These are phyloP conservation scores for Trametes meyenii DNA, from an alignment of 768 basidiomycete genomes.

Conservation along the genomic window DNA sequence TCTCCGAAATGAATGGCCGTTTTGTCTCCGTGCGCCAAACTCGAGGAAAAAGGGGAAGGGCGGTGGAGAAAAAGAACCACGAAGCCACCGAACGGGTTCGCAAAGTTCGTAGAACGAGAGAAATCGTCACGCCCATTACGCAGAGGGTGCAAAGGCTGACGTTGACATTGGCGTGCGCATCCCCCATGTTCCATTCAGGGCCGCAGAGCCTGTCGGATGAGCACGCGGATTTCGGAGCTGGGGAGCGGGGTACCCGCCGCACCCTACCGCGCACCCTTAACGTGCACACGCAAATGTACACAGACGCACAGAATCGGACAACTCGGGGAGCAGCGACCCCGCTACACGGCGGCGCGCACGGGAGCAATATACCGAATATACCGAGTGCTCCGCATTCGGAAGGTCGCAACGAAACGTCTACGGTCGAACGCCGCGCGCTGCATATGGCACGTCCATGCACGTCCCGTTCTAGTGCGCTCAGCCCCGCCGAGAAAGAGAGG, in stretches of 20 bases:
- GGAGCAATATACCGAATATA: background rate
- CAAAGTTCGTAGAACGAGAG: no score
- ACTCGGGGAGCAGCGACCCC: slow-evolving; percentile 5
- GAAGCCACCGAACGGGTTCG: no score
- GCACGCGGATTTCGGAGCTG: background rate
- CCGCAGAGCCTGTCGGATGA: background rate
- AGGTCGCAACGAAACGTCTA: no score
- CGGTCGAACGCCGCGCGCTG: no score
- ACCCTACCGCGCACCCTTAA: no score
- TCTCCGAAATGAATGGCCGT: background rate
- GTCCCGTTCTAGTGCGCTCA: no score
- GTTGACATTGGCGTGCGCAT: slow-evolving; percentile 3
- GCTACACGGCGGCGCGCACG: background rate
- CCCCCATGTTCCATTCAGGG: slow-evolving; percentile 8
- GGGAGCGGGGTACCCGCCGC: background rate
- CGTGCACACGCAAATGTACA: background rate
- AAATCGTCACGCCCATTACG: no score
- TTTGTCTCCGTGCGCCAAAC: background rate
- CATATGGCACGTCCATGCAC: no score
- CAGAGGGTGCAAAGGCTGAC: background rate
- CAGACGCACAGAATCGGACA: background rate
- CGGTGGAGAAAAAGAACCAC: background rate
- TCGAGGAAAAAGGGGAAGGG: background rate
- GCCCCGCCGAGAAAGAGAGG: no score
- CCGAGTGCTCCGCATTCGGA: no score